Evolutionary conservation across 352 stramenopile genomes (phyloP), one percentile per base, ranked within the genome.

Genomic region (Poterioochromonas sp.): DNA sequence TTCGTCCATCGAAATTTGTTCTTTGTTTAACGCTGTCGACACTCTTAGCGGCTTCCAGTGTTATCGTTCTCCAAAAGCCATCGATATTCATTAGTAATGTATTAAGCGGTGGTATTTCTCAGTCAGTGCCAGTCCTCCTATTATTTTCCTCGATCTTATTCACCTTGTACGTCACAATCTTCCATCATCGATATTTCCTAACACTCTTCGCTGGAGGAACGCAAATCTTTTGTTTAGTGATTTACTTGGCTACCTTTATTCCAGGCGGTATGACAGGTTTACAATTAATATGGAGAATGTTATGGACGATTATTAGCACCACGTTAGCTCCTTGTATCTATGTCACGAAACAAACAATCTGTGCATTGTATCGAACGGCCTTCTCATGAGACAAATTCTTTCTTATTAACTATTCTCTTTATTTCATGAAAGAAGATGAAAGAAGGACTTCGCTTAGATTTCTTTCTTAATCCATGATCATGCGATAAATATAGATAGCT

Each of bases 1-100:
- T 78, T 26, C 43, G 71, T 3, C 71, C 71, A 44, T 47, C 71
- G 26, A 78, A 78, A 35, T 78, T 78, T 68, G 71, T 78, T 44
- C 51, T 78, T 11, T 78, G 71, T 53, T 26, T 78, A 18, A 68
- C 71, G 15, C 47, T 78, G 20, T 41, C 44, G 0, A 78, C 71
- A 40, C 22, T 63, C 1, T 51, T 78, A 34, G 71, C 71, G n/a
- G 71, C 47, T 37, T 15, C 26, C 32, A 54, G 34, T n/a, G 71
- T 78, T 41, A 44, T 78, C 11, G 71, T 78, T 12, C 3, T 78
- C 3, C 41, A 69, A 15, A 78, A 63, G 18, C 71, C 71, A 15
- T 43, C 71, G 2, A 29, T 69, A 12, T 78, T 78, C 32, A 1
- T 78, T 32, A 12, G 2, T 1, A 41, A 37, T 40, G 3, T 78